A percentile compares a stretch with the other conserved stretches of the same genome.
phyloP scores from a whole-genome alignment of 2,329 filamentous ascomycete genomes.

The Exserohilum turcica region DNA sequence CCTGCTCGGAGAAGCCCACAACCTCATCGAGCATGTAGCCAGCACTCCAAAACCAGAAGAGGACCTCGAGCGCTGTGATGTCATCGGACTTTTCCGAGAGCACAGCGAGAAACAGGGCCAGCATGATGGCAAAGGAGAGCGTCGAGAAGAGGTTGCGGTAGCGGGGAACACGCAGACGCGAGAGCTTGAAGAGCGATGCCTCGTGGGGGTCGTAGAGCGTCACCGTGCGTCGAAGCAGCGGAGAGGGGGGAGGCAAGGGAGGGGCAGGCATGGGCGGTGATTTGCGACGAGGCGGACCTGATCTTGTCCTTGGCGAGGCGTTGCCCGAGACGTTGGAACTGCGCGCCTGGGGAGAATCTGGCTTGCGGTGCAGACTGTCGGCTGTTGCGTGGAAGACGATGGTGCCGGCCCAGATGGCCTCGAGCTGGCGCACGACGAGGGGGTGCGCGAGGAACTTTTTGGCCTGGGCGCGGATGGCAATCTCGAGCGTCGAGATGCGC shows the following conservation, averaged over 20 bases:
- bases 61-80: constrained; percentile 81
- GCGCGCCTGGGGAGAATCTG: constrained; percentile 41
- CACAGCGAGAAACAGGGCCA: constrained; percentile 84
- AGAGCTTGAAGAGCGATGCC: constrained; percentile 89
- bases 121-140: constrained; percentile 80
- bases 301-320: constrained; percentile 36
- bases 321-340: constrained; percentile 29
- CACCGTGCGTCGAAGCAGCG: constrained; percentile 71
- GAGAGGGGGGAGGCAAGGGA: constrained; percentile 31
- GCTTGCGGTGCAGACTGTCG: constrained; percentile 76
- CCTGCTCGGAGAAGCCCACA: constrained; percentile 94
- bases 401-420: constrained; percentile 94
- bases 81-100: constrained; percentile 73
- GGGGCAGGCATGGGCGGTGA: constrained; percentile 32
- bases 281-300: constrained; percentile 38
- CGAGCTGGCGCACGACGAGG: constrained; percentile 89
- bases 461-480: constrained; percentile 89
- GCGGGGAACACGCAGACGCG: constrained; percentile 84
- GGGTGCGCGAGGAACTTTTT: constrained; percentile 93
- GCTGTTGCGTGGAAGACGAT: constrained; percentile 92
- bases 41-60: constrained; percentile 98
- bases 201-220: constrained; percentile 88
- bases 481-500: constrained; percentile 86
- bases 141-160: constrained; percentile 92
- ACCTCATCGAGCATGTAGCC: constrained; percentile 97